A percentile compares a stretch with the other conserved stretches of the same genome.
Conservation (phyloP, 1,284 basidiomycete species). For the Cutaneotrichosporon sp. region DNA sequence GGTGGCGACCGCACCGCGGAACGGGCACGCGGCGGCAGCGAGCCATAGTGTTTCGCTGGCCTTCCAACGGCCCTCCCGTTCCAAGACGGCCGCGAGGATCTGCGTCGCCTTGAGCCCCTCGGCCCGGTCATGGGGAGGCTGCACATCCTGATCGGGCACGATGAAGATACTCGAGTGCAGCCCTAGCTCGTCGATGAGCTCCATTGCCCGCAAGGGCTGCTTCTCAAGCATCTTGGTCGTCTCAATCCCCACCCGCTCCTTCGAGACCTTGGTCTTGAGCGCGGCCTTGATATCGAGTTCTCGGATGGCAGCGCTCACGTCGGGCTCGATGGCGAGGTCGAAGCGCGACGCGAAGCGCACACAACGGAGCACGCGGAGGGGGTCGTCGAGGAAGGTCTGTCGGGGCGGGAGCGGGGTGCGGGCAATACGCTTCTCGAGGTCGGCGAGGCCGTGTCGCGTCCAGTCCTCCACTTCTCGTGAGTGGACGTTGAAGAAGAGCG, state of each 20-base stretch:
- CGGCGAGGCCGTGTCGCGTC: conserved; percentile 79
- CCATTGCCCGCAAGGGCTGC: conserved; percentile 70
- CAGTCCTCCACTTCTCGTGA: conserved; percentile 83
- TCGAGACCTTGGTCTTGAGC: conserved; percentile 73
- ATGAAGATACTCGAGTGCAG: conserved; percentile 72
- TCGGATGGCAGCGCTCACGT: conserved; percentile 66
- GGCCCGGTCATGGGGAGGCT: conserved; percentile 47
- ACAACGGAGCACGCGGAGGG: conserved; percentile 84
- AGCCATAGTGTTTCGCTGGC: conserved; percentile 66
- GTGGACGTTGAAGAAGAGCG: conserved; percentile 95
- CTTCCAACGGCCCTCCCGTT: conserved; percentile 26
- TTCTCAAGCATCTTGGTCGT: conserved; percentile 83
- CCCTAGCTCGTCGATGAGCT: conserved; percentile 67
- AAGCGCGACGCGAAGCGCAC: conserved; percentile 89
- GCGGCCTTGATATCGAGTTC: conserved; percentile 72
- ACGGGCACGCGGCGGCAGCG: conserved; percentile 68
- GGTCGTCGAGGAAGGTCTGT: conserved; percentile 92
- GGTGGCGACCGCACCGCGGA: conserved; percentile 60
- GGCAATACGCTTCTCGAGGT: conserved; percentile 75
- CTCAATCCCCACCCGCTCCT: conserved; percentile 88
- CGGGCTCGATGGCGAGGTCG: conserved; percentile 74
- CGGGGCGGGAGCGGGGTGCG: conserved; percentile 84
- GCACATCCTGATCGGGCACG: conserved; percentile 53
- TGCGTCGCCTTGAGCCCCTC: conserved; percentile 61
- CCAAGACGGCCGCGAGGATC: conserved; percentile 59